phyloP scores from a whole-genome alignment of 2,329 filamentous ascomycete species.

The Fusarium sambucinum region DNA sequence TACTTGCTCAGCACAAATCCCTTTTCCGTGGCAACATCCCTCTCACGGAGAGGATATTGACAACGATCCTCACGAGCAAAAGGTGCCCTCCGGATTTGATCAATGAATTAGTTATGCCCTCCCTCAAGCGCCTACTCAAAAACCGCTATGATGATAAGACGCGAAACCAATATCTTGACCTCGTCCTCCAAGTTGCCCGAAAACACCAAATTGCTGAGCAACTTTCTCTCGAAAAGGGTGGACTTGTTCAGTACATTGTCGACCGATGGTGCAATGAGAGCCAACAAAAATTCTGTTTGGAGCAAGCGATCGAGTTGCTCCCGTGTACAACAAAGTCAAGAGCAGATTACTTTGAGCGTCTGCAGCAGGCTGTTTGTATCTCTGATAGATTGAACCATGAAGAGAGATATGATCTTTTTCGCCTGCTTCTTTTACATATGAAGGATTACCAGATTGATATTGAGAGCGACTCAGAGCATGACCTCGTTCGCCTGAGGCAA shows the following conservation, averaged over 20 bases:
- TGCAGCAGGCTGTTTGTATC: neutral
- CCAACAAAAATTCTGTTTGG: constrained; percentile 4
- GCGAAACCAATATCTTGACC: constrained; percentile 29
- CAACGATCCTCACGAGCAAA: constrained; percentile 20
- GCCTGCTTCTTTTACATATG: constrained; percentile 39
- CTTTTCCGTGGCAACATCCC: constrained; percentile 36
- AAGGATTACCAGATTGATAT: constrained; percentile 41
- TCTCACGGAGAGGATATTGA: constrained; percentile 28
- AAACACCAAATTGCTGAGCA: constrained; percentile 12
- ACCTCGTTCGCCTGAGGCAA: constrained; percentile 11
- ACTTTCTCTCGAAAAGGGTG: neutral
- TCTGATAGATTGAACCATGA: neutral
- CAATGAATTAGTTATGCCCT: constrained; percentile 33
- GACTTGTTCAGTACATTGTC: constrained; percentile 27
- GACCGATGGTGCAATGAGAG: constrained; percentile 33
- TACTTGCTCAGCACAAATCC: constrained; percentile 2
- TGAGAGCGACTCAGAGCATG: constrained; percentile 28
- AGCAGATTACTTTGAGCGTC: neutral
- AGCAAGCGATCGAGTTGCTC: constrained; percentile 19
- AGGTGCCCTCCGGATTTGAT: constrained; percentile 39
- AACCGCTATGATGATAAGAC: constrained; percentile 21
- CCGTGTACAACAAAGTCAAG: neutral
- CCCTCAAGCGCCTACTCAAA: constrained; percentile 39
- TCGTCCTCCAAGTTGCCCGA: constrained; percentile 25
- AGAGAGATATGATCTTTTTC: constrained; percentile 42